Evolutionary conservation across 192 early-diverging fungal genomes (phyloP), one percentile per base, ranked within the genome.

Genomic region (Umbelopsis ramanniana): DNA sequence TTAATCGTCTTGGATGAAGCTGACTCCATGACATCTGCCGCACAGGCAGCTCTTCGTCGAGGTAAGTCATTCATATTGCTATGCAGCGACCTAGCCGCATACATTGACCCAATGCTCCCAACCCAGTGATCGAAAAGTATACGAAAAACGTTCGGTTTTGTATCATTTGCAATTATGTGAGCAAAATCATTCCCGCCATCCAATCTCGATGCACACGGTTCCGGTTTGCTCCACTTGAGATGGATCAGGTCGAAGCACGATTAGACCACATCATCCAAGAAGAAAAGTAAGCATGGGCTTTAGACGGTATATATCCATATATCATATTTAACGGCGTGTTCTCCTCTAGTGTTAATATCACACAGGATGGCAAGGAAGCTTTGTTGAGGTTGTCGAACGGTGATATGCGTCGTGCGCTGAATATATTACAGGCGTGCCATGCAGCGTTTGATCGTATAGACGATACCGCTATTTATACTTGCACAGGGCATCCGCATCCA

Each of bases 131-230:
- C 76, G 98, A 99, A 85, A 95, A 97, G 78, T 99, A 99, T 82
- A 98, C 98, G 19, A 87, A 88, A 46, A 99, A 98, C 73, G 96
- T 98, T 9, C 90, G 98, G 3, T 99, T 99, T 76, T 99, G 98
- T 79, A 94, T 99, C 66, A 97, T 99, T 68, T 98, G 97, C 86
- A 99, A 99, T 81, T 98, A 99, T 77, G 95, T 96, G 29, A 90
- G 89, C 81, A 98, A 97, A 77, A 98, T 99, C 47, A 97, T 96
- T 54, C 97, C 98, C 7, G 98, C 98, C 2, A 82, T 98, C 37
- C 98, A 98, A 78, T 98, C 98, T 38, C 91, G 98, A n/a, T 99
- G 98, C 84, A 99, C 98, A 15, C 82, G 94, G 40, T 98, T 99
- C 81, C 84, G 97, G 60, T 99, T 99, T 83, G 87, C 90, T 15